Percentiles rank a stretch among this genome's conserved stretches.
These are phyloP conservation scores for Starmerella ratchasimensis DNA, from an alignment of 805 yeast genomes.

Conservation along the genomic window DNA sequence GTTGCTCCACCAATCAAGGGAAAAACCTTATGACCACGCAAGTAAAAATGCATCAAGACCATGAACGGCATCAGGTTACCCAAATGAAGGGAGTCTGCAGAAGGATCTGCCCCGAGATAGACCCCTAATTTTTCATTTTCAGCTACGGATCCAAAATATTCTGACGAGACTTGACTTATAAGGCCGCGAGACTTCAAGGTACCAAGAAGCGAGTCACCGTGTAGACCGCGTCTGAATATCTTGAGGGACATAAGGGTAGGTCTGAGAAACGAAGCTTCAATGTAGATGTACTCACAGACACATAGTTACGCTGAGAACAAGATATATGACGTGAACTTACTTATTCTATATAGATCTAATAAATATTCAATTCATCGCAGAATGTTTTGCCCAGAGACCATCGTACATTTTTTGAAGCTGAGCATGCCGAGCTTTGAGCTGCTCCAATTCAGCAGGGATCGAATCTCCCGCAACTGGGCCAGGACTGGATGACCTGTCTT, in stretches of 20 bases:
- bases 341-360: neutral
- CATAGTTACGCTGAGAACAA: neutral
- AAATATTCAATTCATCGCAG: neutral
- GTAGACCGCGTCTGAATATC: neutral
- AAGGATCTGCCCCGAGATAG: slow-evolving; percentile 95
- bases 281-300: no score
- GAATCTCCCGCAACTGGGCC: no score
- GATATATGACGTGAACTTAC: neutral
- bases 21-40: slow-evolving; percentile 73
- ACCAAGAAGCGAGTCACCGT: slow-evolving; percentile 27
- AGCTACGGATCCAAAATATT: slow-evolving; percentile 16
- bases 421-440: slow-evolving; percentile 11
- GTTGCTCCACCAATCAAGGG: slow-evolving; percentile 73
- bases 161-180: slow-evolving; percentile 28
- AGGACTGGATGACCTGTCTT: no score
- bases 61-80: slow-evolving; percentile 84
- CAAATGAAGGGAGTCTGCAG: slow-evolving; percentile 76
- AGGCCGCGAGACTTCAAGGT: slow-evolving; percentile 37
- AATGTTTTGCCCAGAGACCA: slow-evolving; percentile 20
- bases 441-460: slow-evolving; percentile 6
- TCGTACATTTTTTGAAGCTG: slow-evolving; percentile 22
- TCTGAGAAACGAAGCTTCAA: no score
- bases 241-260: neutral
- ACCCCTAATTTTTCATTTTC: slow-evolving; percentile 36
- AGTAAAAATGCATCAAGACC: slow-evolving; percentile 66